Base-by-base conservation (phyloP, 2,329 filamentous ascomycete genomes). In the Calonectria pauciramosa region DNA sequence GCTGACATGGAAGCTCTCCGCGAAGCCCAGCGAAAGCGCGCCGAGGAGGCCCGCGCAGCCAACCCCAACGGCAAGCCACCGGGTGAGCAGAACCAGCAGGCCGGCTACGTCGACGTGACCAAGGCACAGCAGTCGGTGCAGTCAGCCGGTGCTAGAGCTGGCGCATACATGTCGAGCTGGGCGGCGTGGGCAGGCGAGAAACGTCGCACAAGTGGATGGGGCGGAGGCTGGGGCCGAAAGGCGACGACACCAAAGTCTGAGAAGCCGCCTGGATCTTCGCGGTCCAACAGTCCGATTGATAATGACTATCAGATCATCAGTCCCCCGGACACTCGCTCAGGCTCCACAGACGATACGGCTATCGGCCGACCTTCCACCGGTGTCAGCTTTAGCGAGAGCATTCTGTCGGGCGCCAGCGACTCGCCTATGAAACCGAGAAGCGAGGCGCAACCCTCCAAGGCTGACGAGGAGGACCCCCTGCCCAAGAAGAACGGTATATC, bases 1-100 rank as follows among this genome's bases (percentile, higher is more conserved):
- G 91, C 95, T 0, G 96, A 99, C 80, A 94, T 99, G 86, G 96
- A 99, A 85, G 82, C 82, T 84, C 85, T 89, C 81, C 81, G 88
- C 69, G 85, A 90, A 83, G 84, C 88, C 77, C 83, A 90, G 77
- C 74, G 87, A 47, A 78, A 86, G 70, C 79, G 88, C 49, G 79
- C 83, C 64, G 81, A 90, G 77, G 82, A 89, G 80, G 82, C 80
- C 79, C 81, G 76, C 78, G 52, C 74, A 56, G 76, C 77, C 38
- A 78, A 80, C 38, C 70, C 71, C 52, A 68, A 41, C 23, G 56
- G 74, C 54, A 51, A 76, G 51, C 30, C 71, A 23, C 51, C 73
- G 60, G 38, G 66, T 44, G 34, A 65, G 30, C 36, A 80, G 77
- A 47, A 74, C 74, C 76, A 77, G 5, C n/a, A 65, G 54, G 47